Evolutionary conservation across 257 asterid species (phyloP).

Genomic region (Ligustrum vulgare): DNA sequence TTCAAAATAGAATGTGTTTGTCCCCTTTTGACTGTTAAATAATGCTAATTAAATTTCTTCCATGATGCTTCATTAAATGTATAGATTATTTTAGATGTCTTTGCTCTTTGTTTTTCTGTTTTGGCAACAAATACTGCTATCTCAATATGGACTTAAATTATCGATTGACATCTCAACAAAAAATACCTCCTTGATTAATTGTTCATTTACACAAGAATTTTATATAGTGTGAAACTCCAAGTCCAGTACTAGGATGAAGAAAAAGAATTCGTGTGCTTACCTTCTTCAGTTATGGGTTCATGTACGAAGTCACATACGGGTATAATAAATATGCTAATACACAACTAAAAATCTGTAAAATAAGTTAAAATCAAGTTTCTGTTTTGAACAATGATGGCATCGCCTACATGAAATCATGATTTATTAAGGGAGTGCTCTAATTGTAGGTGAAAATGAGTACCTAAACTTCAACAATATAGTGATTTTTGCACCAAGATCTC

Average conservation of each 20-base stretch:
- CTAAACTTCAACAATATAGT: too few relatives aligned
- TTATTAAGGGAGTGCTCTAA: too few relatives aligned
- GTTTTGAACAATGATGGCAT: not conserved
- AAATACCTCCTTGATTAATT: not conserved
- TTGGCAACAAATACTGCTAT: not conserved
- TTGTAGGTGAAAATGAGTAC: too few relatives aligned
- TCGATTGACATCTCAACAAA: not conserved
- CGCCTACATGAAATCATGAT: not conserved
- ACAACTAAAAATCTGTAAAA: not conserved
- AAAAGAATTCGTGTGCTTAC: too few relatives aligned
- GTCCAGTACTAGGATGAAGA: not conserved
- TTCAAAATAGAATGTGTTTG: not conserved
- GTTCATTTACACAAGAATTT: not conserved
- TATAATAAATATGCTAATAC: not conserved
- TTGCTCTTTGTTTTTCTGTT: not conserved
- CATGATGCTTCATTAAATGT: not conserved
- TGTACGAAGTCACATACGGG: not conserved
- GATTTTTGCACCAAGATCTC: too few relatives aligned
- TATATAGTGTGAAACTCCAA: not conserved
- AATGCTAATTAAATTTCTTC: not conserved
- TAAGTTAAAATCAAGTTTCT: not conserved
- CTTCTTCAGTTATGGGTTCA: not conserved
- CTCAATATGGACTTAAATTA: not conserved
- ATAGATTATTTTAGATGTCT: not conserved
- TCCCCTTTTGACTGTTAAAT: not conserved